Conservation (phyloP, 768 basidiomycete species). For the Tylopilus sp. region DNA sequence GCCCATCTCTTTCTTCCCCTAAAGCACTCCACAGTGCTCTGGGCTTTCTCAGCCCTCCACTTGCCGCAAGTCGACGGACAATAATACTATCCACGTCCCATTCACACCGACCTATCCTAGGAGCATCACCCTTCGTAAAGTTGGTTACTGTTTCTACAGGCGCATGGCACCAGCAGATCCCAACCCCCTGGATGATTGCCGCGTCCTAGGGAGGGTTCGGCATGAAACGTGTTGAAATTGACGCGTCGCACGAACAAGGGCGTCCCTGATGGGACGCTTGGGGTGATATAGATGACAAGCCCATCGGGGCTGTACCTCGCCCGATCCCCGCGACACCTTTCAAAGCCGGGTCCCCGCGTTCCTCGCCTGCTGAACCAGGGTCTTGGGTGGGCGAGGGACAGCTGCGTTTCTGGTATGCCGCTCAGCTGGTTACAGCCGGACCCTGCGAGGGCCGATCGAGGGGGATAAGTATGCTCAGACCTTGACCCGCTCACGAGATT, state of each 20-base stretch:
- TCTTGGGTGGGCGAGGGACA: constrained; percentile 38
- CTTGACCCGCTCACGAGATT: background rate
- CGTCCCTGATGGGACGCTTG: constrained; percentile 11
- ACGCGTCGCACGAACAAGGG: constrained; percentile 9
- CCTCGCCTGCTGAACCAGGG: constrained; percentile 28
- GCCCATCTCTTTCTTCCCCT: constrained; percentile 13
- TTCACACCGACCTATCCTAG: too few species aligned
- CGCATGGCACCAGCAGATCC: too few species aligned
- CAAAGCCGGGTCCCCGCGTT: constrained; percentile 32
- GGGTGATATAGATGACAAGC: constrained; percentile 9
- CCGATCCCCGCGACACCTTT: constrained; percentile 59
- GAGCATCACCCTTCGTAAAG: too few species aligned
- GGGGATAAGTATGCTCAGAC: background rate
- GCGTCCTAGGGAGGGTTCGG: too few species aligned
- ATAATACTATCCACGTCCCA: too few species aligned
- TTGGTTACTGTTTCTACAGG: too few species aligned
- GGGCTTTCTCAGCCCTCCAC: background rate
- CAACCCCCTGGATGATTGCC: too few species aligned
- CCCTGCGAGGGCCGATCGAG: constrained; percentile 59
- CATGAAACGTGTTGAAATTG: too few species aligned
- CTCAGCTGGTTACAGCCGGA: constrained; percentile 53
- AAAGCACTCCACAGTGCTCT: background rate
- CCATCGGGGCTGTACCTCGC: constrained; percentile 21
- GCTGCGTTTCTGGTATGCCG: constrained; percentile 67
- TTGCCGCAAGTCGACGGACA: too few species aligned